Conservation (phyloP, 78 protist genomes). For the Tieghemostelium lacteum region DNA sequence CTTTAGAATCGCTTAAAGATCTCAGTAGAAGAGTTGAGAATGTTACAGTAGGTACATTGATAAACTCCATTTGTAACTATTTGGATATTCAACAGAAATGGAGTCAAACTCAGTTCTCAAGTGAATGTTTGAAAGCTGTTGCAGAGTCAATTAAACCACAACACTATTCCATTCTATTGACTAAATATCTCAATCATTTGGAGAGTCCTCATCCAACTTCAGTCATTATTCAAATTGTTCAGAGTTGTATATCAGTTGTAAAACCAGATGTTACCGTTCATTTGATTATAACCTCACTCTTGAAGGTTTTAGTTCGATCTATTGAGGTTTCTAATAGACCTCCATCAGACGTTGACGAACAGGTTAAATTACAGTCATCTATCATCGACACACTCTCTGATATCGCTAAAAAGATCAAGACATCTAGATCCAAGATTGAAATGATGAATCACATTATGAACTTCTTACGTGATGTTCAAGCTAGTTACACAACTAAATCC, state of each 20-base stretch:
- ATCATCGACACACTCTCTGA: constrained; percentile 38
- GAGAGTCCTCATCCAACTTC: constrained; percentile 49
- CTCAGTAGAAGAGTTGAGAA: constrained; percentile 61
- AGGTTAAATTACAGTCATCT: neutral
- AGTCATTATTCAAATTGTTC: constrained; percentile 27
- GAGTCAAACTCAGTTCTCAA: constrained; percentile 20
- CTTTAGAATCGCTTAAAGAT: constrained; percentile 56
- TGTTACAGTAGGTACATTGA: constrained; percentile 46
- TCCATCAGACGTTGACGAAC: constrained; percentile 59
- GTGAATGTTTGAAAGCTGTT: constrained; percentile 32
- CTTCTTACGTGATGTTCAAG: neutral
- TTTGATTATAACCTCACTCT: constrained; percentile 28
- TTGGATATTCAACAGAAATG: constrained; percentile 62
- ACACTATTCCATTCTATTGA: constrained; percentile 49
- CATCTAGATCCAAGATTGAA: constrained; percentile 26
- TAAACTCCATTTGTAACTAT: constrained; percentile 33
- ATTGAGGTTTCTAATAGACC: constrained; percentile 23
- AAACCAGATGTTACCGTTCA: constrained; percentile 2
- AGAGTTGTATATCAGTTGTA: constrained; percentile 28
- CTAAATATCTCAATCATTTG: constrained; percentile 46
- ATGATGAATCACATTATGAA: constrained; percentile 59
- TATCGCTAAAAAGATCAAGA: constrained; percentile 14
- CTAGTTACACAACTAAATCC: neutral
- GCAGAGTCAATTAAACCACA: constrained; percentile 53
- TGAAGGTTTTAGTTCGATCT: constrained; percentile 41